Evolutionary conservation across 768 basidiomycete species (phyloP), one percentile per base, ranked within the genome.

Genomic region (Auricularia heimuer): DNA sequence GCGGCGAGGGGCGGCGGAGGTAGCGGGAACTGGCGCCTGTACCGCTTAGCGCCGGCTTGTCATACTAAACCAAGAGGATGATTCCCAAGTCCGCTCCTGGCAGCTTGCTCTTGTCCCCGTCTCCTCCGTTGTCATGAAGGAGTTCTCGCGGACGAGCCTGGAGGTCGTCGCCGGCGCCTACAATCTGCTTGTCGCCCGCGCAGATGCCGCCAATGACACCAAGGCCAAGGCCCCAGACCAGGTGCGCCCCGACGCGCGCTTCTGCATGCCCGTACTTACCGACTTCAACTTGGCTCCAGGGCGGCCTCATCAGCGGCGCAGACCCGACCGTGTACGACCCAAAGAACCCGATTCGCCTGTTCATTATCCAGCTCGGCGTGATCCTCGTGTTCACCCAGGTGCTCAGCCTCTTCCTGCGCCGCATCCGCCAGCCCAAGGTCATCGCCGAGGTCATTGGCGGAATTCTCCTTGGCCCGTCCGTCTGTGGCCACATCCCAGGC

Each of bases 391-490:
- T 94, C 81, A 85, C 86, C 44, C 90, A 94, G 71, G 65, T 89
- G 4, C 83, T 98, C 10, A 80, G 84, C 0, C 74, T 90, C 21
- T 65, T 83, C 62, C 79, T 97, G 24, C 74, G 78, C 7, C 85
- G 81, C 64, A 84, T 96, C 42, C 85, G 84, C 39, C 95, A 98
- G 71, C 96, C 96, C 1, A 81, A 87, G n/a, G 95, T 98, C 66
- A 93, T 97, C 63, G 86, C 94, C 51, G 95, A 98, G 73, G 89
- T 97, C 66, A 84, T 98, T 64, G 92, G 88, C 0, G 96, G 96
- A 24, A 86, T 98, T 68, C 70, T 98, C 24, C 81, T 98, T 11
- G 94, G 94, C 51, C 76, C 75, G 0, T 80, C 84, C 0, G 83
- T 89, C 10, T 85, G 92, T 82, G 92, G 92, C 2, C 85, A 84